Conservation (phyloP, 1,139 yeast genomes). For the Yamadazyma mexicana region DNA sequence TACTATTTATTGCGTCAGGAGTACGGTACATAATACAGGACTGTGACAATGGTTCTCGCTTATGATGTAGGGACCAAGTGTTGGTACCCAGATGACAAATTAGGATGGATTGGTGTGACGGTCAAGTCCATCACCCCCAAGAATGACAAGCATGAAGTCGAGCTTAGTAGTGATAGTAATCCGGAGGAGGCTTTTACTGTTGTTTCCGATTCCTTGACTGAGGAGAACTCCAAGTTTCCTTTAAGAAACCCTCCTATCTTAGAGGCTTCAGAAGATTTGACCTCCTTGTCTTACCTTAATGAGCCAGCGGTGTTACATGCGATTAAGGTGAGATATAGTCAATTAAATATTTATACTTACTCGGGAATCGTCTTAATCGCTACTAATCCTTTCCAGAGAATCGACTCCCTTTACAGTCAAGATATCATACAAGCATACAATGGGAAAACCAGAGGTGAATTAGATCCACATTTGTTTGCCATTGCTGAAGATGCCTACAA, state of each 20-base stretch:
- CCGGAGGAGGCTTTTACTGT: conserved; percentile 49
- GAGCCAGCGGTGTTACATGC: conserved; percentile 98
- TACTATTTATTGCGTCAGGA: background rate
- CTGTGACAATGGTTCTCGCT: conserved; percentile 18
- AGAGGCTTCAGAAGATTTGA: conserved; percentile 93
- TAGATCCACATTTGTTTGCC: conserved; percentile 95
- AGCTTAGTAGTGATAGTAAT: conserved; percentile 63
- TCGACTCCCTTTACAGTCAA: conserved; percentile 86
- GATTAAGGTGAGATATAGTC: conserved; percentile 83
- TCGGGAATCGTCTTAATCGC: conserved; percentile 97
- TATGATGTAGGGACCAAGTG: conserved; percentile 63
- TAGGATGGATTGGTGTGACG: conserved; percentile 92
- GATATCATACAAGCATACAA: conserved; percentile 94
- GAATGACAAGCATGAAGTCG: conserved; percentile 56
- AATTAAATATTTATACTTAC: conserved; percentile 88
- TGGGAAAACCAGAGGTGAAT: conserved; percentile 87
- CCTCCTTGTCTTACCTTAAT: conserved; percentile 86
- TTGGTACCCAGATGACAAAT: conserved; percentile 88
- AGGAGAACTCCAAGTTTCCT: conserved; percentile 57
- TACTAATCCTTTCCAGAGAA: conserved; percentile 90
- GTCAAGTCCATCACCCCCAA: conserved; percentile 55
- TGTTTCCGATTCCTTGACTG: conserved; percentile 50
- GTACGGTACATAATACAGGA: conserved; percentile 1
- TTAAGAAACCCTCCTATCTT: conserved; percentile 91
- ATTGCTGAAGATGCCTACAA: conserved; percentile 98